These are phyloP conservation scores for Cavenderia fasciculata DNA, from an alignment of 78 protist species.

Conservation along the genomic window DNA sequence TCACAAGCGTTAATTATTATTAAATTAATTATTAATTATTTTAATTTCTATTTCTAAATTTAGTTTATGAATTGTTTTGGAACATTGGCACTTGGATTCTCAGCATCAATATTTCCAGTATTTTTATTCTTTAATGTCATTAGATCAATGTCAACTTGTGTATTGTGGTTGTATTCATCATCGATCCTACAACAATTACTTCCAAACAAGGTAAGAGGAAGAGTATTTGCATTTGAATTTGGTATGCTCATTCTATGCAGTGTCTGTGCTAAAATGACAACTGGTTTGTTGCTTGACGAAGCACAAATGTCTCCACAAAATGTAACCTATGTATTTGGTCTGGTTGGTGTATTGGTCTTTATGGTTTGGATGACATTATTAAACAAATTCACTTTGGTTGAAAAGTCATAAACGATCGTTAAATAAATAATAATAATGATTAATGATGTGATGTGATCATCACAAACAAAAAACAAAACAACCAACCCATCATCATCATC, in stretches of 20 bases:
- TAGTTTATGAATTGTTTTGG: constrained; percentile 34
- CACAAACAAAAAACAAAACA: too few relatives aligned
- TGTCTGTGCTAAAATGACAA: not conserved
- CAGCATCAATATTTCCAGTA: constrained; percentile 19
- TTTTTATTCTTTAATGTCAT: constrained; percentile 46
- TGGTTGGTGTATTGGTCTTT: constrained; percentile 1
- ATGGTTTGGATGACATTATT: constrained; percentile 30
- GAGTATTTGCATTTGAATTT: constrained; percentile 55
- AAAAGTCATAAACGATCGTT: too few relatives aligned
- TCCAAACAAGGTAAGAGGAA: constrained; percentile 53
- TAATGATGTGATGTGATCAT: too few relatives aligned
- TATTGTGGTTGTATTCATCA: constrained; percentile 49
- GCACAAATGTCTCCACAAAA: not conserved
- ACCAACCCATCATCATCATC: too few relatives aligned
- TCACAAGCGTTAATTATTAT: not conserved
- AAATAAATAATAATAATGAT: too few relatives aligned
- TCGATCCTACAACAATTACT: constrained; percentile 36
- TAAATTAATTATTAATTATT: not conserved
- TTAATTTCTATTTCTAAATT: not conserved
- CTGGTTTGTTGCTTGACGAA: constrained; percentile 16
- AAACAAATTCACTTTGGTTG: too few relatives aligned
- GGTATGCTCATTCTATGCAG: constrained; percentile 6
- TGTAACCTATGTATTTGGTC: constrained; percentile 1
- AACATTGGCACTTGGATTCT: constrained; percentile 33
- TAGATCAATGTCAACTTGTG: constrained; percentile 55